Conservation (phyloP, 225 moss, liverwort and hornwort genomes). For the Sphagnum contortum region DNA sequence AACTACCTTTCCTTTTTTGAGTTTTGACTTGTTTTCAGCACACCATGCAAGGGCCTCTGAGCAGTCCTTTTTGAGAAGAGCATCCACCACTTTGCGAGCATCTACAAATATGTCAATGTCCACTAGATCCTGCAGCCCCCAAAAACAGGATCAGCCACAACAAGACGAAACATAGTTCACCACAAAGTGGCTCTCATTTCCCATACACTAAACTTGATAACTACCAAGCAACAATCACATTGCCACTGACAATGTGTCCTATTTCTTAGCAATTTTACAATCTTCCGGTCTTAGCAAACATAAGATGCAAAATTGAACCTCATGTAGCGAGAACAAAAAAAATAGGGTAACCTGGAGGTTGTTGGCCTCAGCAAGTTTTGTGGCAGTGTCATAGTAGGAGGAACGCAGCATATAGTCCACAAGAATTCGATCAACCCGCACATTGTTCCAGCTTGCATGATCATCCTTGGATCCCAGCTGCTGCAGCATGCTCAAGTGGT, state of each 20-base stretch:
- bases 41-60: constrained; percentile 97
- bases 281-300: too few species aligned
- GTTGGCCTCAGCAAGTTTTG: constrained; percentile 75
- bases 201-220: too few species aligned
- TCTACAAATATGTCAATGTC: constrained; percentile 94
- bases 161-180: too few species aligned
- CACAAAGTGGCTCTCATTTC: too few species aligned
- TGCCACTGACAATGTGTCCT: too few species aligned
- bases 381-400: constrained; percentile 87
- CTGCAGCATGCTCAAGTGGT: constrained; percentile 86
- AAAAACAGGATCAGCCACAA: too few species aligned
- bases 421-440: constrained; percentile 85
- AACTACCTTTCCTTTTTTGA: constrained; percentile 84
- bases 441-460: constrained; percentile 70
- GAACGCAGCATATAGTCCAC: constrained; percentile 97
- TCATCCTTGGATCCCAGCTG: constrained; percentile 69
- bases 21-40: constrained; percentile 88
- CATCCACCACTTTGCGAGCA: constrained; percentile 89
- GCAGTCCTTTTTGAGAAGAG: constrained; percentile 81
- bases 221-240: too few species aligned
- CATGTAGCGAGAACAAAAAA: too few species aligned
- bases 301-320: too few species aligned
- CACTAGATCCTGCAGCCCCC: constrained; percentile 67
- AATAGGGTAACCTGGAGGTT: constrained; percentile 58
- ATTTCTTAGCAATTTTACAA: too few species aligned